phyloP scores from a whole-genome alignment of 139 green algal species.

The Chlorella sorokiniana region DNA sequence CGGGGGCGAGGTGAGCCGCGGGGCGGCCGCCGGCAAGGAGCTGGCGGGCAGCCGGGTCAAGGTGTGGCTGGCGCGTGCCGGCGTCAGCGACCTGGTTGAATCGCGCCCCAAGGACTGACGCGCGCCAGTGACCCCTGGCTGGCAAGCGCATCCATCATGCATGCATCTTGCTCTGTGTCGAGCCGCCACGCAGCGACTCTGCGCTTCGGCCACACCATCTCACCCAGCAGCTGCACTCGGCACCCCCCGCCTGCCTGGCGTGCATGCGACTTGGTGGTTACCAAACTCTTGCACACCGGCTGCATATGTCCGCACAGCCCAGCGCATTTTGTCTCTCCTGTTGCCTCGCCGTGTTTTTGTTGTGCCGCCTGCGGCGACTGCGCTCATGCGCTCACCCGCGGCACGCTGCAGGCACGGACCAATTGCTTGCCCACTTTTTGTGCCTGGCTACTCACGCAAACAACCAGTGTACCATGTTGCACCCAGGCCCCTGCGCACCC shows the following conservation, averaged over 20 bases:
- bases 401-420: not conserved
- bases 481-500: too few relatives aligned
- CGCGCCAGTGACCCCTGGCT: too few relatives aligned
- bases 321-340: not conserved
- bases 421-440: not conserved
- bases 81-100: not conserved
- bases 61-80: not conserved
- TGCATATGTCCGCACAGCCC: not conserved
- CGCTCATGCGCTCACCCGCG: not conserved
- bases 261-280: too few relatives aligned
- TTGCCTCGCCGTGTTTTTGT: not conserved
- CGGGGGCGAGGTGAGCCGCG: not conserved
- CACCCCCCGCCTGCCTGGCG: too few relatives aligned
- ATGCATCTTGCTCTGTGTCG: too few relatives aligned
- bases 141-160: too few relatives aligned
- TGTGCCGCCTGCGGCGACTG: not conserved
- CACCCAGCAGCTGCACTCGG: too few relatives aligned
- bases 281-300: not conserved
- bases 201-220: too few relatives aligned
- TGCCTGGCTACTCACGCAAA: not conserved
- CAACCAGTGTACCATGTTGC: too few relatives aligned
- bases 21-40: not conserved
- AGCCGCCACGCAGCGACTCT: too few relatives aligned
- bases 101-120: constrained; percentile 10
- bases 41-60: not conserved